Conservation (phyloP, 257 asterid genomes). For the Jacaranda copaia region DNA sequence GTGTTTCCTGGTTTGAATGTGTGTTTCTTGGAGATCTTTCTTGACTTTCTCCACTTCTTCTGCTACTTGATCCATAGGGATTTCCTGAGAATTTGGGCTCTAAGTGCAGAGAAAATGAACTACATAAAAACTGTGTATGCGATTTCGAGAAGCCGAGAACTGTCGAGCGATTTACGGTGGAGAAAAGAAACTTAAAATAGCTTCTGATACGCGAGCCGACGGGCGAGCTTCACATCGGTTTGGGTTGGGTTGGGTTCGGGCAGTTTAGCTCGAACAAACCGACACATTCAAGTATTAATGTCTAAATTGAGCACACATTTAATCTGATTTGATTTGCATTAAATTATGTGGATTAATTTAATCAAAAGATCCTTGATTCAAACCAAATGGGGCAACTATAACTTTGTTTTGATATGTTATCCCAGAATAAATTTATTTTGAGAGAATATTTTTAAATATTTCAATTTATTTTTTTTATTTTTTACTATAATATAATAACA, state of each 20-base stretch:
- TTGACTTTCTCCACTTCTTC: conserved; percentile 76
- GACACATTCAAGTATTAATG: too few species aligned
- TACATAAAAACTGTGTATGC: background rate
- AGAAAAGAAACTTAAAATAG: too few species aligned
- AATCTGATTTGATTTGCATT: too few species aligned
- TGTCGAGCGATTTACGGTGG: background rate
- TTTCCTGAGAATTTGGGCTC: background rate
- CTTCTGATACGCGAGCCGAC: background rate
- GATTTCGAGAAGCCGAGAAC: conserved; percentile 30
- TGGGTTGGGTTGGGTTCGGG: background rate
- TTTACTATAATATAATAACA: too few species aligned
- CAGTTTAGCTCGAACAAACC: background rate
- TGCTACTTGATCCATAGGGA: conserved; percentile 74
- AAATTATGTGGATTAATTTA: too few species aligned
- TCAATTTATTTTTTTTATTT: too few species aligned
- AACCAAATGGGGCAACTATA: too few species aligned
- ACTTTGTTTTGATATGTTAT: too few species aligned
- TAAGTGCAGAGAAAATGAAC: background rate
- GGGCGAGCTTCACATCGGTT: background rate
- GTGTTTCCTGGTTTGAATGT: conserved; percentile 48
- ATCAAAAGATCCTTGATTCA: too few species aligned
- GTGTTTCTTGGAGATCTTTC: conserved; percentile 61
- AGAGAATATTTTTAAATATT: too few species aligned
- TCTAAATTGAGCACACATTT: too few species aligned
- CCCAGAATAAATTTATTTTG: too few species aligned